Evolutionary conservation across 345 rosid species (phyloP).

Genomic region (Eucalyptus brandiana): DNA sequence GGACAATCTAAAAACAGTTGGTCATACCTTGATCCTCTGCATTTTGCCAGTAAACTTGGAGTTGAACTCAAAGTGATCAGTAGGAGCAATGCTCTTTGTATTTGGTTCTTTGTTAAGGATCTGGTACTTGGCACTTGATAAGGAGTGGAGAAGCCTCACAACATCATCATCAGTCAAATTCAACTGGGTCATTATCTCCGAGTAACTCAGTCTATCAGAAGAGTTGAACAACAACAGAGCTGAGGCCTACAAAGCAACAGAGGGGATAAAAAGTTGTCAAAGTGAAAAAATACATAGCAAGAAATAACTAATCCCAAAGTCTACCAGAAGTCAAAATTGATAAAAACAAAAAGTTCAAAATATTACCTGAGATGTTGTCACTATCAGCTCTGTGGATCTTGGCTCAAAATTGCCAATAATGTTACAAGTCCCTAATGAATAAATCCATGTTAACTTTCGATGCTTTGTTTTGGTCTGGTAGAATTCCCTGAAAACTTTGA

Average conservation of each 20-base stretch:
- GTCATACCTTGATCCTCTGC: conserved; percentile 85
- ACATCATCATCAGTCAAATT: conserved; percentile 82
- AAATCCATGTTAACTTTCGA: conserved; percentile 57
- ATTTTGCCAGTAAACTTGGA: conserved; percentile 69
- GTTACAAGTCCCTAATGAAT: conserved; percentile 51
- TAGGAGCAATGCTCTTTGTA: conserved; percentile 42
- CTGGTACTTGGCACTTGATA: conserved; percentile 76
- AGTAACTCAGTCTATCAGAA: conserved; percentile 61
- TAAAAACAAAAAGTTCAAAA: neutral
- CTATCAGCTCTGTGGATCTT: conserved; percentile 47
- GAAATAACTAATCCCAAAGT: neutral
- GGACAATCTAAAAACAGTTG: neutral
- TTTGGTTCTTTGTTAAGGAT: conserved; percentile 57
- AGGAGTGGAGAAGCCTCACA: conserved; percentile 81
- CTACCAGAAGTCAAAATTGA: neutral
- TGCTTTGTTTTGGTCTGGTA: conserved; percentile 50
- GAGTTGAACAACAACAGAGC: conserved; percentile 73
- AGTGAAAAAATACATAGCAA: neutral
- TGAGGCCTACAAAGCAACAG: conserved; percentile 47
- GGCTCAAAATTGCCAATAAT: conserved; percentile 52
- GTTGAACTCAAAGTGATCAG: conserved; percentile 60
- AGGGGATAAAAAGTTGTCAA: neutral
- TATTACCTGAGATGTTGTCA: conserved; percentile 70
- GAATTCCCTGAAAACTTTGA: conserved; percentile 51
- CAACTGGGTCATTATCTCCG: conserved; percentile 68